phyloP scores from a whole-genome alignment of 2,329 filamentous ascomycete genomes.

The Verticillium zaregamsianum region DNA sequence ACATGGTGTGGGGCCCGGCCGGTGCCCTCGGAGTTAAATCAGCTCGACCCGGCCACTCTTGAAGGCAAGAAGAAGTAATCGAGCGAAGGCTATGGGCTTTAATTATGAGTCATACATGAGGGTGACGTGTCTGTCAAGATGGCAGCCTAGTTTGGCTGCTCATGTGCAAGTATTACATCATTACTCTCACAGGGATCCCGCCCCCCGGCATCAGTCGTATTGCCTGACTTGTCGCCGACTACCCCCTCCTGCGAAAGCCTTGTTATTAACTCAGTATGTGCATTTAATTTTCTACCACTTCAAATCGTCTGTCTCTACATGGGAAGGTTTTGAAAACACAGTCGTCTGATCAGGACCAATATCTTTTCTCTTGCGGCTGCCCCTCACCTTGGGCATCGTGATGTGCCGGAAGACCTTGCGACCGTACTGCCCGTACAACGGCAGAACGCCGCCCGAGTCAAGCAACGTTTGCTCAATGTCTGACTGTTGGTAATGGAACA shows the following conservation, averaged over 20 bases:
- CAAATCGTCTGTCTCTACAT: neutral
- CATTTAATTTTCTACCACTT: neutral
- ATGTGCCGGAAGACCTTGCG: slow-evolving; percentile 11
- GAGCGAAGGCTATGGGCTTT: too few relatives aligned
- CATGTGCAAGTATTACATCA: too few relatives aligned
- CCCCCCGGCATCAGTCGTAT: too few relatives aligned
- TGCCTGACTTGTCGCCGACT: too few relatives aligned
- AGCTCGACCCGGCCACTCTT: too few relatives aligned
- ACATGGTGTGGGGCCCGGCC: neutral
- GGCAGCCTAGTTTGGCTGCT: too few relatives aligned
- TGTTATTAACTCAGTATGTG: too few relatives aligned
- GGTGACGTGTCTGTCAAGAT: too few relatives aligned
- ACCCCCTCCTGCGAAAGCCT: too few relatives aligned
- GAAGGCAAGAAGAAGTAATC: too few relatives aligned
- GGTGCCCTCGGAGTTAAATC: neutral
- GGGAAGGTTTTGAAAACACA: neutral
- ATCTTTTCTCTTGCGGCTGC: slow-evolving; percentile 1
- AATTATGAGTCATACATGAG: too few relatives aligned
- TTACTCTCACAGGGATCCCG: too few relatives aligned
- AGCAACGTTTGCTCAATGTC: slow-evolving; percentile 11
- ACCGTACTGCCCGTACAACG: slow-evolving; percentile 8
- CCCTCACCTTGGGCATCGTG: slow-evolving; percentile 4
- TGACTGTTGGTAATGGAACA: slow-evolving; percentile 7
- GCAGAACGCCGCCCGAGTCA: slow-evolving; percentile 11
- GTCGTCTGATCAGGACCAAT: neutral